These are phyloP conservation scores for Sclerotinia spermophila DNA, from an alignment of 2,329 filamentous ascomycete genomes.

Conservation along the genomic window DNA sequence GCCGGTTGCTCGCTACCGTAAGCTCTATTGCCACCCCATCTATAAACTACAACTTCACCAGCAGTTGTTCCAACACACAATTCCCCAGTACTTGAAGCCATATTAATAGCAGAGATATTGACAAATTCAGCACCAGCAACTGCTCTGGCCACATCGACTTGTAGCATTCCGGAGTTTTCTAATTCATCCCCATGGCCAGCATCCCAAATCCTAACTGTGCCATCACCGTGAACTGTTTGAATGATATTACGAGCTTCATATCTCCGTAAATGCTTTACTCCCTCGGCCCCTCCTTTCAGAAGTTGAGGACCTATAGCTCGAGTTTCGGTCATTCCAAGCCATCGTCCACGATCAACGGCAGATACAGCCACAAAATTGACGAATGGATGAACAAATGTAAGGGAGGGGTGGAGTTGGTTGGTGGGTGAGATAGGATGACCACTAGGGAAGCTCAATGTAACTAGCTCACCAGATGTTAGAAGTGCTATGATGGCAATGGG, in stretches of 20 bases:
- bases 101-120: conserved; percentile 72
- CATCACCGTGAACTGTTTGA: conserved; percentile 84
- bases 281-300: conserved; percentile 74
- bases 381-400: conserved; percentile 89
- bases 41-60: conserved; percentile 84
- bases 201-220: conserved; percentile 90
- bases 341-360: conserved; percentile 71
- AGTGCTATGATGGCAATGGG: conserved; percentile 80
- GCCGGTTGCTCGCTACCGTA: conserved; percentile 59
- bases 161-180: conserved; percentile 76
- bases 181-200: conserved; percentile 88
- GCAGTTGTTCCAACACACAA: conserved; percentile 74
- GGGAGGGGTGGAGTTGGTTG: conserved; percentile 83
- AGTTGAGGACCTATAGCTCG: conserved; percentile 74
- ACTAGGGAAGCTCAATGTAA: conserved; percentile 88
- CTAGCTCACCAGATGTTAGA: conserved; percentile 80
- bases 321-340: conserved; percentile 88
- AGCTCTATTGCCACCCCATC: conserved; percentile 78
- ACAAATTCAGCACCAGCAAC: conserved; percentile 75
- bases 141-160: conserved; percentile 82
- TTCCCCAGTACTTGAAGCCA: conserved; percentile 79
- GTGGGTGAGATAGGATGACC: conserved; percentile 89
- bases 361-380: conserved; percentile 70
- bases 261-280: conserved; percentile 64
- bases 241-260: conserved; percentile 82